phyloP scores from a whole-genome alignment of 768 basidiomycete species.

The Phylloporus rhodoxanthus region DNA sequence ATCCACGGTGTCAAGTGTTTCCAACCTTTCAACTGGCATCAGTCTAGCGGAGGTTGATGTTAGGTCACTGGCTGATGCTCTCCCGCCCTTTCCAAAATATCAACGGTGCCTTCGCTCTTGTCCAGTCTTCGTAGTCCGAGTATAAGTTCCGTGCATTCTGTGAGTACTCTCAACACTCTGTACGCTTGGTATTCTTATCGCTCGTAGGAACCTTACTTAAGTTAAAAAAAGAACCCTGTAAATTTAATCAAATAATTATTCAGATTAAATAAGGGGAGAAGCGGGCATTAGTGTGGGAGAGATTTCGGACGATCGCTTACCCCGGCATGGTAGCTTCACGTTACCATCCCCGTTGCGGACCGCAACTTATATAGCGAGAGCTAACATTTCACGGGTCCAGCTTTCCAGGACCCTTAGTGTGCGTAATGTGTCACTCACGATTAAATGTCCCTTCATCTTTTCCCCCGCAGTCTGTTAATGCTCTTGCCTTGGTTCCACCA shows the following conservation, averaged over 20 bases:
- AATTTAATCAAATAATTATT: constrained; percentile 9
- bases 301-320: constrained; percentile 2
- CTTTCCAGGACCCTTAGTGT: constrained; percentile 12
- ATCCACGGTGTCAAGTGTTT: constrained; percentile 34
- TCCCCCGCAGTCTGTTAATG: constrained; percentile 10
- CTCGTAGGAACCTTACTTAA: constrained; percentile 30
- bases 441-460: constrained; percentile 14
- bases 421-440: too few species aligned
- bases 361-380: constrained; percentile 18
- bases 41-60: constrained; percentile 32
- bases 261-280: background rate
- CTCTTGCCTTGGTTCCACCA: constrained; percentile 17
- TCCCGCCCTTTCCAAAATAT: constrained; percentile 30
- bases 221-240: too few species aligned
- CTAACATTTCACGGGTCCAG: constrained; percentile 7
- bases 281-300: background rate
- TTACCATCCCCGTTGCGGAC: constrained; percentile 4
- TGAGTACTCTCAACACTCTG: constrained; percentile 25
- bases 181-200: constrained; percentile 1
- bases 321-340: constrained; percentile 3
- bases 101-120: constrained; percentile 55
- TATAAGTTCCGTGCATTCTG: constrained; percentile 27
- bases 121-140: too few species aligned
- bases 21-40: constrained; percentile 36
- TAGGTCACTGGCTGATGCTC: constrained; percentile 14